Percentiles rank a stretch among this genome's conserved stretches.
Evolutionary conservation across 2,329 filamentous ascomycete species (phyloP).

Genomic region (Fusarium mangiferae): DNA sequence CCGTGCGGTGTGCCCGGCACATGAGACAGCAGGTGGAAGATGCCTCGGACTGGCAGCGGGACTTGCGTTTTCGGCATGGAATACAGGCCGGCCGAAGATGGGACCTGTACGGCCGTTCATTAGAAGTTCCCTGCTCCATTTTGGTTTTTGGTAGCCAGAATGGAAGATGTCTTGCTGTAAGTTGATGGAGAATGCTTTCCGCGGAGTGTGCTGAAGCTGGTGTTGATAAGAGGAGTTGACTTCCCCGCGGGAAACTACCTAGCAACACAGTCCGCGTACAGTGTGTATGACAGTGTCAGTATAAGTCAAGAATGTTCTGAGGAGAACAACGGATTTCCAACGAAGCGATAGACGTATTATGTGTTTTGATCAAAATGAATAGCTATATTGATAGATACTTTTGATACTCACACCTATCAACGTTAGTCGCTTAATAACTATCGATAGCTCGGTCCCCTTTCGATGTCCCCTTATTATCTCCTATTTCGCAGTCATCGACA

Average conservation of each 20-base stretch:
- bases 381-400: neutral
- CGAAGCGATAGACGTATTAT: no score
- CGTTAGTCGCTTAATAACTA: no score
- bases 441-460: no score
- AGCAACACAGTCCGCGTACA: neutral
- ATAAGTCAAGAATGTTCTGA: neutral
- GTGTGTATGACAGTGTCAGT: neutral
- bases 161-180: neutral
- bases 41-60: conserved; percentile 68
- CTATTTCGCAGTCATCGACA: neutral
- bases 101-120: conserved; percentile 65
- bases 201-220: neutral
- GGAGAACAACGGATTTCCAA: no score
- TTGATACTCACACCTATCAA: neutral
- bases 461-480: no score
- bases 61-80: conserved; percentile 69
- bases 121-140: conserved; percentile 11
- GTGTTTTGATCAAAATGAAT: neutral
- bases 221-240: neutral
- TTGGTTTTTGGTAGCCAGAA: neutral
- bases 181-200: neutral
- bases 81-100: conserved; percentile 70
- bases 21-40: conserved; percentile 62
- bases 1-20: conserved; percentile 67
- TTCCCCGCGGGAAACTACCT: neutral